These are phyloP conservation scores for Boletus sp. DNA, from an alignment of 768 basidiomycete species.

Conservation along the genomic window DNA sequence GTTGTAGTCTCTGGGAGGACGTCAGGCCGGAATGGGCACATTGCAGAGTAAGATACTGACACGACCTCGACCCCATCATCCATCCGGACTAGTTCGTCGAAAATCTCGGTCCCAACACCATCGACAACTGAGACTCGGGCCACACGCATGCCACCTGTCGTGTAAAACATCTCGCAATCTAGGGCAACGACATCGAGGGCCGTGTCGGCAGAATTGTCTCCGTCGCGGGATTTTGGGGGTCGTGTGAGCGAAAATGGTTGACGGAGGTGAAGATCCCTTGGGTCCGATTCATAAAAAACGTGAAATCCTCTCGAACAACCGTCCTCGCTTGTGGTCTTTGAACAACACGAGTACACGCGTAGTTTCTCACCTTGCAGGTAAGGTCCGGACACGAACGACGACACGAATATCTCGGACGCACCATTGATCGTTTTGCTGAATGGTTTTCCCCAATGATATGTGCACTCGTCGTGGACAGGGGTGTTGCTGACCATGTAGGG, in stretches of 20 bases:
- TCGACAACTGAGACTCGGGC: constrained; percentile 90
- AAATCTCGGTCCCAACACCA: constrained; percentile 63
- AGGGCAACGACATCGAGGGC: constrained; percentile 79
- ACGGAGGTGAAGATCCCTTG: constrained; percentile 65
- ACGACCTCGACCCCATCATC: constrained; percentile 76
- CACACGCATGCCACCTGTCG: constrained; percentile 87
- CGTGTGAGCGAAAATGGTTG: constrained; percentile 63
- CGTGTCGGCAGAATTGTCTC: constrained; percentile 23
- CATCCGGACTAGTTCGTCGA: constrained; percentile 82
- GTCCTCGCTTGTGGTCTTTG: constrained; percentile 49
- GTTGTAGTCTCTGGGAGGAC: constrained; percentile 70
- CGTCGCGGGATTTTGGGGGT: constrained; percentile 7
- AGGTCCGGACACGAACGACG: neutral
- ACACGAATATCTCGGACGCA: constrained; percentile 27
- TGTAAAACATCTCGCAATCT: constrained; percentile 97
- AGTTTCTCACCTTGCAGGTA: constrained; percentile 56
- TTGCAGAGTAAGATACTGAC: constrained; percentile 39
- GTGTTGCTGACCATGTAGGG: constrained; percentile 64
- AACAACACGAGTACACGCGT: constrained; percentile 78
- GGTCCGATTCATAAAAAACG: constrained; percentile 81
- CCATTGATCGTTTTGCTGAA: constrained; percentile 64
- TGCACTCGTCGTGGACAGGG: constrained; percentile 61
- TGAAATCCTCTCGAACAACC: constrained; percentile 82
- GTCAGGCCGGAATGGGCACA: neutral
- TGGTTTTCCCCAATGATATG: constrained; percentile 79